Base-by-base conservation (phyloP, 345 rosid species). In the Fremontodendron californicum region DNA sequence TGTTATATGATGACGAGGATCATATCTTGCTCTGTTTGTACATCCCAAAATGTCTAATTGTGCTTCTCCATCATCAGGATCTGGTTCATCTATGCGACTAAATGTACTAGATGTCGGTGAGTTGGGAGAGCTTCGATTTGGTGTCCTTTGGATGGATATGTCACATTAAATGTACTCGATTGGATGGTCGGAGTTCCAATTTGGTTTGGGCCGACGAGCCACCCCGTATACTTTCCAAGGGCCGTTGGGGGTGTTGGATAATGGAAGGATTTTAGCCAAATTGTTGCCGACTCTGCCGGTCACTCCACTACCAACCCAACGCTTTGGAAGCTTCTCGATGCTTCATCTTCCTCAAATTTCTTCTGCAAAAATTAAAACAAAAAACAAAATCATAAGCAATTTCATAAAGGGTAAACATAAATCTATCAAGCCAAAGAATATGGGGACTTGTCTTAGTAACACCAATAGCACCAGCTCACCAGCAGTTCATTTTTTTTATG, bases 141-240 rank as follows among this genome's bases (percentile, higher is more conserved):
- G 89, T 61, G 5, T 92, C 90, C 0, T 74, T 68, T 0, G 78
- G 62, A 61, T 89, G 72, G 92, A 86, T 60, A 94, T 75, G 77
- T 94, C 92, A 76, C 97, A 94, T 82, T 91, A 97, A 81, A 94
- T 84, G 87, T 94, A 94, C 76, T 94, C 95, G 21, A 93, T 78
- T 1, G 86, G 90, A 68, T 87, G 88, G 40, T 94, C 97, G 0
- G 89, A 83, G 85, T 86, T 86, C 94, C 97, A 94, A 65, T 31
- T 37, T 9, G 97, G 97, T 0, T 86, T 91, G 18, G 94, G 87
- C 52, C 97, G 92, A 12, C 97, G 87, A 27, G 97, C 97, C 5
- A 93, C 94, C 37, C 97, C 96, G 84, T 94, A 92, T 19, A 91
- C 93, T 78, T 93, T 94, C 98, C 98, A 93, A 0, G 97, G 97